Evolutionary conservation across 805 yeast genomes (phyloP), one percentile per base, ranked within the genome.

Genomic region (Nakazawaea ishiwadae): DNA sequence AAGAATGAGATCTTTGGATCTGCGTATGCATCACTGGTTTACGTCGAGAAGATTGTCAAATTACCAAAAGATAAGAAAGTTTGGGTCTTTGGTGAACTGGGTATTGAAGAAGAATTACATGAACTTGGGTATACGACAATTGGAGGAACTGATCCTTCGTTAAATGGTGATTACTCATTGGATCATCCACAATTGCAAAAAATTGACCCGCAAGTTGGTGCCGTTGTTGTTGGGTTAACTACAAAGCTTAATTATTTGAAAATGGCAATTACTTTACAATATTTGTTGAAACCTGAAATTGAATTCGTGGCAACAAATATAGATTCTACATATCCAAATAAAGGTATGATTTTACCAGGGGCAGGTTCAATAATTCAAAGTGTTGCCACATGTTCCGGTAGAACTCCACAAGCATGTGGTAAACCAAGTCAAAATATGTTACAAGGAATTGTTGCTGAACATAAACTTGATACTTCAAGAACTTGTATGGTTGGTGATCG

Each of bases 401-500:
- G 96, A 50, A 66, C 75, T 47, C 98, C 99, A 1, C 80, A 81
- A 41, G 84, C 91, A 2, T 84, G 97, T 53, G 99, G 99, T 41
- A 93, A 93, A 58, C 99, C 99, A 17, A 79, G 81, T 43, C 79
- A 75, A 49, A 81, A 82, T 42, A 90, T 93, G 96, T 75, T 93
- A 81, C 86, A 87, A 55, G 81, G 95, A 16, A 85, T 93, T 57
- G 76, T 81, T 47, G 84, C 84, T 3, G 78, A 79, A 27, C 72
- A 76, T 44, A 60, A 73, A 15, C 66, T 78, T 26, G 79, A 79
- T 39, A 75, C 78, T 39, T 49, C 63, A 3, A 71, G 77, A 44
- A 81, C 95, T 10, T 73, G 91, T 49, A 93, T 93, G 98, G 77
- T 93, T 44, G 99, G 99, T 16, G 99, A 93, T 59, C 73, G 99